These are phyloP conservation scores for Fusarium subglutinans DNA, from an alignment of 2,329 filamentous ascomycete genomes.

Conservation along the genomic window DNA sequence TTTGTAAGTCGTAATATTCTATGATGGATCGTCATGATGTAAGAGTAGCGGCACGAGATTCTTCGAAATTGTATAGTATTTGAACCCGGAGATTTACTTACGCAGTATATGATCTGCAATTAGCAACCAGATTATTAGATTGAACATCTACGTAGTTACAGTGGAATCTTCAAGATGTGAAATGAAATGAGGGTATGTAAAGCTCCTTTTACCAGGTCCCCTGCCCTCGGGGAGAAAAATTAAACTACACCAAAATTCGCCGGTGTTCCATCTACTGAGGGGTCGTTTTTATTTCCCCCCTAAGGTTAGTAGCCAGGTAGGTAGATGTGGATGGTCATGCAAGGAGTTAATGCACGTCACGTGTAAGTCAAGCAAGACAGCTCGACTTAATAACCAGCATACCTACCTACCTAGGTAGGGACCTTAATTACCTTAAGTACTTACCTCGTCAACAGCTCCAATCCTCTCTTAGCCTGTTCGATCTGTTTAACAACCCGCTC, in stretches of 20 bases:
- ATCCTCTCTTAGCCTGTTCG: background rate
- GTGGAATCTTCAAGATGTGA: background rate
- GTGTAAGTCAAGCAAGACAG: slow-evolving; percentile 31
- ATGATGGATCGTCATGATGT: background rate
- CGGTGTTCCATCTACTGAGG: background rate
- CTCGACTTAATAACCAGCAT: background rate
- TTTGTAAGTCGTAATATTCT: slow-evolving; percentile 1
- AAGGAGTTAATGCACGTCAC: slow-evolving; percentile 29
- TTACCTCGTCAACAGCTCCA: background rate
- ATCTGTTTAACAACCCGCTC: background rate
- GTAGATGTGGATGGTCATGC: background rate
- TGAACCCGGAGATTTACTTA: too few relatives aligned
- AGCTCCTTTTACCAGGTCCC: background rate
- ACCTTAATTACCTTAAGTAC: background rate
- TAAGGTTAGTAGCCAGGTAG: background rate
- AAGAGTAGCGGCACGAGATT: background rate
- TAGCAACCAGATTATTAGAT: background rate
- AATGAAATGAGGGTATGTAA: background rate
- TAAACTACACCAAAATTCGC: background rate
- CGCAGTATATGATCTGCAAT: background rate
- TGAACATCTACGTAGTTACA: background rate
- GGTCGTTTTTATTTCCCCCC: background rate
- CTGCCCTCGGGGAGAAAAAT: background rate
- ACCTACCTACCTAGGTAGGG: too few relatives aligned
- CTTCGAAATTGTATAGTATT: background rate